phyloP scores from a whole-genome alignment of 768 basidiomycete genomes.

The Hemileccinum impolitum region DNA sequence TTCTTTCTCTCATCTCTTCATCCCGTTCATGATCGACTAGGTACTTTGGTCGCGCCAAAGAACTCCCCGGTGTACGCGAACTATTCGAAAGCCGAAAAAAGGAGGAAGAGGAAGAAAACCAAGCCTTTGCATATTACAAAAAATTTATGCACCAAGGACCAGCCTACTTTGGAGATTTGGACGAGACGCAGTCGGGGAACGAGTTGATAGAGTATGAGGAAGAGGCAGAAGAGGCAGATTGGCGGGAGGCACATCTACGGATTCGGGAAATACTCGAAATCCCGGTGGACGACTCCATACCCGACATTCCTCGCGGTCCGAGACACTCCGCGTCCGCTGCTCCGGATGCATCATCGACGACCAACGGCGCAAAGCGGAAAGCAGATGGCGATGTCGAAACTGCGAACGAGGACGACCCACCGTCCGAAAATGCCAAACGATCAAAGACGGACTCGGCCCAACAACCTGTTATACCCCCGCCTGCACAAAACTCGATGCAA shows the following conservation, averaged over 20 bases:
- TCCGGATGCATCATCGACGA: conserved; percentile 14
- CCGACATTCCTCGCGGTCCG: conserved; percentile 43
- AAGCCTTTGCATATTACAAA: conserved; percentile 70
- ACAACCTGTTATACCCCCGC: neutral
- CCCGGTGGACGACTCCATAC: conserved; percentile 48
- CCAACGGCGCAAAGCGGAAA: conserved; percentile 51
- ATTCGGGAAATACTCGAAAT: conserved; percentile 54
- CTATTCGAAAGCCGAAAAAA: conserved; percentile 86
- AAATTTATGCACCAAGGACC: conserved; percentile 88
- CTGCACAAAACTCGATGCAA: conserved; percentile 16
- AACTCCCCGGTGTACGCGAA: conserved; percentile 92
- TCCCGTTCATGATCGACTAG: conserved; percentile 37
- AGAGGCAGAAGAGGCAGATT: conserved; percentile 70
- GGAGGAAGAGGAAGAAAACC: conserved; percentile 88
- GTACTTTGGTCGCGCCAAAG: conserved; percentile 96
- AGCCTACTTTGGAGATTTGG: conserved; percentile 87
- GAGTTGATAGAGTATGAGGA: conserved; percentile 70
- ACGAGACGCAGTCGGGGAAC: conserved; percentile 58
- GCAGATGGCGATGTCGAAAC: conserved; percentile 41
- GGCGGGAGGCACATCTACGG: conserved; percentile 57
- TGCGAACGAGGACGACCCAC: conserved; percentile 28
- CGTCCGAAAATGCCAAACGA: conserved; percentile 29
- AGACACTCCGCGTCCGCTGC: neutral
- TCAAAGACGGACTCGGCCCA: conserved; percentile 20
- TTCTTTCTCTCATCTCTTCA: neutral